phyloP scores from a whole-genome alignment of 768 basidiomycete species.

The Boletellus ananas region DNA sequence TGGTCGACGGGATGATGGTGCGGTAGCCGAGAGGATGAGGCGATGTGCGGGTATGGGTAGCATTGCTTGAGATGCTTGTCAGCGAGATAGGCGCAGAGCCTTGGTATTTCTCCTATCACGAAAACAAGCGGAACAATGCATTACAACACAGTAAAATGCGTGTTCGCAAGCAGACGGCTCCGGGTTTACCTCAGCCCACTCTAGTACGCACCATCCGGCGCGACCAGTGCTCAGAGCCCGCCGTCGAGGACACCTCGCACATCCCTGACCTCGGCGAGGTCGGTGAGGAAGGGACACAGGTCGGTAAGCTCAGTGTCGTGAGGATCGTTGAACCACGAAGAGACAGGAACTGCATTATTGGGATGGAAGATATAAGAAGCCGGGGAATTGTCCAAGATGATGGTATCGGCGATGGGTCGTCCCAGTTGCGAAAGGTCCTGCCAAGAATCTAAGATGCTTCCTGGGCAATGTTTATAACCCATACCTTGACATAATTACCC shows the following conservation, averaged over 20 bases:
- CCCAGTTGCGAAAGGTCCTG: conserved; percentile 97
- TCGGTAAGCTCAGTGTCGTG: conserved; percentile 98
- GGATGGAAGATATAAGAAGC: conserved; percentile 99
- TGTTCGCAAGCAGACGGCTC: conserved; percentile 20
- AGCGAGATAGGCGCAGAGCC: conserved; percentile 16
- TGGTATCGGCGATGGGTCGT: conserved; percentile 87
- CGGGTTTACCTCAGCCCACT: conserved; percentile 13
- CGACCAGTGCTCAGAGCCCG: conserved; percentile 49
- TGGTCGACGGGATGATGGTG: conserved; percentile 10
- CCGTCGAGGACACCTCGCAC: conserved; percentile 90
- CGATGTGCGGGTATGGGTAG: not conserved
- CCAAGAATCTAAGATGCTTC: conserved; percentile 3
- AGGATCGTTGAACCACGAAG: conserved; percentile 99
- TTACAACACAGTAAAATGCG: conserved; percentile 22
- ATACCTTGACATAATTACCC: conserved; percentile 98
- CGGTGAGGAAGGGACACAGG: conserved; percentile 89
- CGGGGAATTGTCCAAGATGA: conserved; percentile 98
- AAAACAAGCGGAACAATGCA: conserved; percentile 27
- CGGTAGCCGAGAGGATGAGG: conserved; percentile 1
- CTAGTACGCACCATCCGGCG: conserved; percentile 19
- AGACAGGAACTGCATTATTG: conserved; percentile 98
- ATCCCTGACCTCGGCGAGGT: conserved; percentile 81
- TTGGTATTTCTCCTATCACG: conserved; percentile 30
- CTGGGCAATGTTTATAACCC: conserved; percentile 10
- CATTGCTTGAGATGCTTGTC: conserved; percentile 10